phyloP scores from a whole-genome alignment of 352 stramenopile species.

The Plasmopara viticola region DNA sequence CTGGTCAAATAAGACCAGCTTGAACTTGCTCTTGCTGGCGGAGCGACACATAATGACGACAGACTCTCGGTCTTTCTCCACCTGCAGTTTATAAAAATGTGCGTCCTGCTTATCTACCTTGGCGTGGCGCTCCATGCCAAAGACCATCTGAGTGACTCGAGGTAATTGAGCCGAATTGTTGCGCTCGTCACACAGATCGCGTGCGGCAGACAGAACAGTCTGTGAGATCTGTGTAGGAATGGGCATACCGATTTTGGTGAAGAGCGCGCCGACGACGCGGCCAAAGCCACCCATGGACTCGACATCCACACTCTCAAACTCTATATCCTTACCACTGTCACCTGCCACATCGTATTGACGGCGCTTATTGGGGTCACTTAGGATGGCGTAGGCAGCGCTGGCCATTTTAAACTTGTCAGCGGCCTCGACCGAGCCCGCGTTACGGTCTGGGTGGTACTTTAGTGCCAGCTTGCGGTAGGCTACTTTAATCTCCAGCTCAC shows the following conservation, averaged over 20 bases:
- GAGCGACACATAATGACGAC: slow-evolving; percentile 82
- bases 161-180: slow-evolving; percentile 57
- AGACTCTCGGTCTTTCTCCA: slow-evolving; percentile 65
- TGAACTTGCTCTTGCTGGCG: slow-evolving; percentile 83
- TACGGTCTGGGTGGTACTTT: slow-evolving; percentile 88
- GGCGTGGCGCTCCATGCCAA: slow-evolving; percentile 61
- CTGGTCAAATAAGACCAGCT: slow-evolving; percentile 80
- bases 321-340: slow-evolving; percentile 61
- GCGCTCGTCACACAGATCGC: slow-evolving; percentile 69
- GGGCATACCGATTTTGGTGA: slow-evolving; percentile 85
- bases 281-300: slow-evolving; percentile 81
- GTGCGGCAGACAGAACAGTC: slow-evolving; percentile 67
- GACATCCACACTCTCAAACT: slow-evolving; percentile 81
- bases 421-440: slow-evolving; percentile 68
- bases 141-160: slow-evolving; percentile 56
- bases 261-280: slow-evolving; percentile 77
- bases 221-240: slow-evolving; percentile 87
- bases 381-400: slow-evolving; percentile 77
- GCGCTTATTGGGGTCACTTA: slow-evolving; percentile 84
- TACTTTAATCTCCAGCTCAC: slow-evolving; percentile 86
- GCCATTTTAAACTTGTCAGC: slow-evolving; percentile 83
- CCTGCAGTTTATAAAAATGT: slow-evolving; percentile 78
- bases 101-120: slow-evolving; percentile 86
- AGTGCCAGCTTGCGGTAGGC: slow-evolving; percentile 86
- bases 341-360: slow-evolving; percentile 79